Base-by-base conservation (phyloP, 2,329 filamentous ascomycete genomes). In the Cladosporium sp. region DNA sequence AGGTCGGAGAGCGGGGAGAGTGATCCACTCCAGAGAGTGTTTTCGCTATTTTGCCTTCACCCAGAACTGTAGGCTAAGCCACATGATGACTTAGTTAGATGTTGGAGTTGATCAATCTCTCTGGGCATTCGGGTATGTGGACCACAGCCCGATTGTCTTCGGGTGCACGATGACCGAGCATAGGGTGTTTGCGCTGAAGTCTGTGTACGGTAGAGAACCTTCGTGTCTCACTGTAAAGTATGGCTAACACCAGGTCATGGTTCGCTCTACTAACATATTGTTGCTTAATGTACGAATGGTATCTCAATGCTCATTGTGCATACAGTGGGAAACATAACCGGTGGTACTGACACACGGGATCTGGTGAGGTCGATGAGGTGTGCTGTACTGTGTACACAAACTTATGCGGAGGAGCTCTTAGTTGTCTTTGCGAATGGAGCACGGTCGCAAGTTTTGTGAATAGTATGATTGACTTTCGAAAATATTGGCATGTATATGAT, bases 1-100 rank as follows among this genome's bases (percentile, higher is more conserved):
- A 57, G 54, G 54, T 26, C 14, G 48, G 48, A 57, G 54, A 57
- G 54, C 54, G 54, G 54, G 54, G 54, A 36, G 26, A 32, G 3
- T 13, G 51, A 39, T 34, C 54, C 54, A 57, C 54, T 57, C 32
- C 39, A 26, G 6, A 32, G 51, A 32, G 26, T 30, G 30, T 54
- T 54, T n/a, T 32, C 28, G 30, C 51, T 54, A 7, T 32, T 21
- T 28, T 54, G 26, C 39, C 39, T 46, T 46, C 39, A 46, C 36
- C 18, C 18, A 43, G 36, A 43, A n/a, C 16, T n/a, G 39, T 46
- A 46, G 18, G 39, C 39, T 46, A 46, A 46, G 18, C n/a, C 39
- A 21, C 7, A n/a, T 30, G 25, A 23, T 54, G 18, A 13, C 26
- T 54, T 54, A 32, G 28, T 54, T 14, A 30, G 7, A 28, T 18